A percentile compares a stretch with the other conserved stretches of the same genome.
Evolutionary conservation across 139 green algal species (phyloP).

Genomic region (Bryopsis sp.): DNA sequence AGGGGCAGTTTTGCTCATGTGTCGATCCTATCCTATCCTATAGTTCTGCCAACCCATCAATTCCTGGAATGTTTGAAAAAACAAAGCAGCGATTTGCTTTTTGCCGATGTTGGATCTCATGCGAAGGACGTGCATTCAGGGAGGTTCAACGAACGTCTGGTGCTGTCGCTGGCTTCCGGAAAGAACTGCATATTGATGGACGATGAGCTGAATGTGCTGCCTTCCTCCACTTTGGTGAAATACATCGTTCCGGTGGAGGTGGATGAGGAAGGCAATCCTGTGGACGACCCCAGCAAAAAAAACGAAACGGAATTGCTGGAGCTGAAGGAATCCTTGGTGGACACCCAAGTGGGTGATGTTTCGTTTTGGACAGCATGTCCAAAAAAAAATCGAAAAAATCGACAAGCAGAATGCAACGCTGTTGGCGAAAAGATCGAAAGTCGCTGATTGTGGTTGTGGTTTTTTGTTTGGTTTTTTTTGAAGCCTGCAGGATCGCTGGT

Average conservation of each 20-base stretch:
- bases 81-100: too few relatives aligned
- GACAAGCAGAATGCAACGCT: not conserved
- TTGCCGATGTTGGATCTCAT: too few relatives aligned
- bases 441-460: too few relatives aligned
- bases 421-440: too few relatives aligned
- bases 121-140: slow-evolving; percentile 25
- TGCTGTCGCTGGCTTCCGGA: slow-evolving; percentile 82
- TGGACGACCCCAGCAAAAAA: slow-evolving; percentile 32
- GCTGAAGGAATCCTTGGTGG: slow-evolving; percentile 62
- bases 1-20: too few relatives aligned
- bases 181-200: slow-evolving; percentile 87
- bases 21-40: too few relatives aligned
- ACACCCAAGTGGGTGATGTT: slow-evolving; percentile 54
- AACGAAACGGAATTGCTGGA: slow-evolving; percentile 65
- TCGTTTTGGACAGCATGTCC: not conserved
- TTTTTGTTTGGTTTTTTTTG: not conserved
- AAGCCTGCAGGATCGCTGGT: slow-evolving; percentile 53
- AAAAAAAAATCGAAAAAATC: not conserved
- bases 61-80: too few relatives aligned
- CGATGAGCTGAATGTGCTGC: slow-evolving; percentile 98
- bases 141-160: slow-evolving; percentile 97
- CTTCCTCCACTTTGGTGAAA: slow-evolving; percentile 63
- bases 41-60: too few relatives aligned
- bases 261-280: slow-evolving; percentile 38
- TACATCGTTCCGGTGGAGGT: slow-evolving; percentile 54